A percentile compares a stretch with the other conserved stretches of the same genome.
These are phyloP conservation scores for Adansonia rubrostipa DNA, from an alignment of 441 rosid genomes.

Conservation along the genomic window DNA sequence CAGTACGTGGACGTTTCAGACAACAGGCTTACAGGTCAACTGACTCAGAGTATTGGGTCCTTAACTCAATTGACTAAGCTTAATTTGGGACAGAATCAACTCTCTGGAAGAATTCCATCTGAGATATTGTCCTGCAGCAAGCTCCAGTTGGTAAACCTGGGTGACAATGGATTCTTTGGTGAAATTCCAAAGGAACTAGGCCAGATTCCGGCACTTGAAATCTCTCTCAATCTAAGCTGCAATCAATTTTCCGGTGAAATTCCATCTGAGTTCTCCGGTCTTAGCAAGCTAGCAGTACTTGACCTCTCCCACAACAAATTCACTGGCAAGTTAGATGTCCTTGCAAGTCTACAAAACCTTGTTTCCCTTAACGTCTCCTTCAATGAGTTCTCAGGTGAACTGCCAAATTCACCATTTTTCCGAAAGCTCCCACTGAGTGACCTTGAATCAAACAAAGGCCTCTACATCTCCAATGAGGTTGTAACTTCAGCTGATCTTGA, in stretches of 20 bases:
- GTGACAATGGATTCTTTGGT: conserved; percentile 70
- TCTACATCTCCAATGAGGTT: conserved; percentile 51
- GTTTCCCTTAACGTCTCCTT: conserved; percentile 83
- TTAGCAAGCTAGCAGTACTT: conserved; percentile 74
- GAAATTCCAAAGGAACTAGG: conserved; percentile 78
- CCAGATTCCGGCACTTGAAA: conserved; percentile 70
- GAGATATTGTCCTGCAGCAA: conserved; percentile 73
- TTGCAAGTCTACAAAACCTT: conserved; percentile 73
- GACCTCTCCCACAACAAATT: conserved; percentile 86
- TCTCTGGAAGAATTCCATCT: conserved; percentile 72
- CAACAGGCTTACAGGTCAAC: conserved; percentile 63
- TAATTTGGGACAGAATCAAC: conserved; percentile 60
- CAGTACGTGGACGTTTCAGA: conserved; percentile 72
- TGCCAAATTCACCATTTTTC: conserved; percentile 82
- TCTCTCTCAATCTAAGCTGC: conserved; percentile 86
- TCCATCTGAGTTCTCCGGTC: conserved; percentile 75
- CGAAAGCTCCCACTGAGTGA: conserved; percentile 75
- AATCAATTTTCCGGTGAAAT: conserved; percentile 68
- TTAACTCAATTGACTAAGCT: conserved; percentile 80
- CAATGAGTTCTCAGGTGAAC: conserved; percentile 81
- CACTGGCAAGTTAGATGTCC: conserved; percentile 60
- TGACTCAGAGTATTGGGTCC: conserved; percentile 61
- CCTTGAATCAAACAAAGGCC: conserved; percentile 73
- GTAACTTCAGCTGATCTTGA: conserved; percentile 48
- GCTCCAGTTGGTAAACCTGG: conserved; percentile 76